A percentile compares a stretch with the other conserved stretches of the same genome.
phyloP scores from a whole-genome alignment of 2,329 filamentous ascomycete species.

The Fusarium aywerte region DNA sequence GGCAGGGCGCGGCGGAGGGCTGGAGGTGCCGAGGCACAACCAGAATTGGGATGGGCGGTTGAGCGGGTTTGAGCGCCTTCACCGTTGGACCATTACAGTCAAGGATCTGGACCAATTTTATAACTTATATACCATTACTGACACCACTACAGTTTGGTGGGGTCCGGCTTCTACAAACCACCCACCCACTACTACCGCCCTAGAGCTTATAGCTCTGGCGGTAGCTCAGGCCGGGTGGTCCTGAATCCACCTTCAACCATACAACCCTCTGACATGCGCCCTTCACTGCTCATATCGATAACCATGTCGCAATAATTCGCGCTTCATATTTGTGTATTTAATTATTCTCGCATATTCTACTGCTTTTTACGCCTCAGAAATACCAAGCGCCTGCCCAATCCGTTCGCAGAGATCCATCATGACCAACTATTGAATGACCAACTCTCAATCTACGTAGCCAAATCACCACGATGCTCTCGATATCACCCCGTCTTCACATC shows the following conservation, averaged over 20 bases:
- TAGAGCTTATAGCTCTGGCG: background rate
- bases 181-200: background rate
- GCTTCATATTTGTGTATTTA: background rate
- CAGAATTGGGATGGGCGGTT: slow-evolving; percentile 61
- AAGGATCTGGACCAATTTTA: slow-evolving; percentile 19
- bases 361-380: background rate
- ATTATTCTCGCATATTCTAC: no score
- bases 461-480: slow-evolving; percentile 66
- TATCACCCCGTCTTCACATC: slow-evolving; percentile 67
- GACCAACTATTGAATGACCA: slow-evolving; percentile 1
- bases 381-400: background rate
- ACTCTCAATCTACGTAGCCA: background rate
- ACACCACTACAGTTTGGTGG: accelerated
- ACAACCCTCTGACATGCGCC: background rate
- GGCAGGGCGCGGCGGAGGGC: slow-evolving; percentile 70
- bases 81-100: slow-evolving; percentile 73
- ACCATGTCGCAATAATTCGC: background rate
- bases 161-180: no score
- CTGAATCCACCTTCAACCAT: background rate
- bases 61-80: slow-evolving; percentile 67
- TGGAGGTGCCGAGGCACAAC: slow-evolving; percentile 50
- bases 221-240: background rate
- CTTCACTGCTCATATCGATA: background rate
- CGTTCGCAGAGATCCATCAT: background rate
- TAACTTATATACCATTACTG: slow-evolving; percentile 37